Percentiles rank a stretch among this genome's conserved stretches.
Evolutionary conservation across 1,139 yeast species (phyloP).

Genomic region (Protomyces gravidus): DNA sequence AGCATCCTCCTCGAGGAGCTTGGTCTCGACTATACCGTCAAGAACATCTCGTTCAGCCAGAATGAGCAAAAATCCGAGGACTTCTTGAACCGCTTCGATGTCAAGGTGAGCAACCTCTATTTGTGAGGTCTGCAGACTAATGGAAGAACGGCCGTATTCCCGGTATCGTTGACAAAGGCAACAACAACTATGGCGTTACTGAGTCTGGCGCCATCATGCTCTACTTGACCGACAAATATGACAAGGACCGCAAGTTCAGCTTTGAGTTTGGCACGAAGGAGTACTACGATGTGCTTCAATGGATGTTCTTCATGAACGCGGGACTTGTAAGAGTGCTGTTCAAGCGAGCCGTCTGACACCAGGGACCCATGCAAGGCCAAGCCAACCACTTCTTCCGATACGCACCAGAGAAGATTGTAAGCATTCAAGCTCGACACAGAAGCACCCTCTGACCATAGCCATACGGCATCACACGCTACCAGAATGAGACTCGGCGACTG

Average conservation of each 20-base stretch:
- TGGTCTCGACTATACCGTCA: slow-evolving; percentile 47
- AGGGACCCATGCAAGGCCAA: slow-evolving; percentile 42
- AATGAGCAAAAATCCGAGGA: slow-evolving; percentile 48
- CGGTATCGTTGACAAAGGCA: slow-evolving; percentile 51
- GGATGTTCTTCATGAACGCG: slow-evolving; percentile 55
- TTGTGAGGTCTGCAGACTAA: slow-evolving; percentile 40
- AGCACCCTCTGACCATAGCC: slow-evolving; percentile 35
- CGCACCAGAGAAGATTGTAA: slow-evolving; percentile 47
- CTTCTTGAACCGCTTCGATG: slow-evolving; percentile 44
- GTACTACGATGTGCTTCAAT: slow-evolving; percentile 41
- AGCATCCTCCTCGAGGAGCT: slow-evolving; percentile 50
- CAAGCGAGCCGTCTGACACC: background rate
- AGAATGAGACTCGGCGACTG: slow-evolving; percentile 51
- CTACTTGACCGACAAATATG: slow-evolving; percentile 54
- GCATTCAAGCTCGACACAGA: background rate
- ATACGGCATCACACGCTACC: slow-evolving; percentile 53
- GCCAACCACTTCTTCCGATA: slow-evolving; percentile 47
- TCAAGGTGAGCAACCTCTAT: too few species aligned
- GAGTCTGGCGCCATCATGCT: slow-evolving; percentile 59
- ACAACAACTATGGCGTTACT: slow-evolving; percentile 51
- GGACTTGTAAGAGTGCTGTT: slow-evolving; percentile 61
- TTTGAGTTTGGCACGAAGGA: slow-evolving; percentile 45
- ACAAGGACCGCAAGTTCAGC: slow-evolving; percentile 50
- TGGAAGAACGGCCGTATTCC: slow-evolving; percentile 56
- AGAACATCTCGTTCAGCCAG: slow-evolving; percentile 45